Percentiles rank a stretch among this genome's conserved stretches.
Evolutionary conservation across 169 alveolate genomes (phyloP).

Genomic region (Plasmodium adleri): DNA sequence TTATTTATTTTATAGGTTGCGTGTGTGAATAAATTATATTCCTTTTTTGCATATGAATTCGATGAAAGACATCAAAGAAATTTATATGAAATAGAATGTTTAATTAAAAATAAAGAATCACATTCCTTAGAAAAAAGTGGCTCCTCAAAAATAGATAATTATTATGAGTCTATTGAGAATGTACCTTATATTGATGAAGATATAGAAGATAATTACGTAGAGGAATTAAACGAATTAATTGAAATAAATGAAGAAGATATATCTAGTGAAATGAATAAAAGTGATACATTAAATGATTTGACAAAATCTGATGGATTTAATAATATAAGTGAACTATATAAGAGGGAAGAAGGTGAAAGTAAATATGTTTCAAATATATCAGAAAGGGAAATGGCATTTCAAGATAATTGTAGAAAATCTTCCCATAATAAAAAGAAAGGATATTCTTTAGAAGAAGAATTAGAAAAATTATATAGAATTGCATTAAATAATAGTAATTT

Average conservation of each 20-base stretch:
- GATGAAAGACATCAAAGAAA: neutral
- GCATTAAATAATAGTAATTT: neutral
- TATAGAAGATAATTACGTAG: neutral
- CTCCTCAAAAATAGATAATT: no score
- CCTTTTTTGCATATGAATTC: neutral
- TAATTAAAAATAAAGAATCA: no score
- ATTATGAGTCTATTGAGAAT: no score
- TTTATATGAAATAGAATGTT: neutral
- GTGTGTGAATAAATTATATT: neutral
- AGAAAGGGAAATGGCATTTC: neutral
- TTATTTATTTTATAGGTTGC: neutral
- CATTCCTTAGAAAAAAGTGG: no score
- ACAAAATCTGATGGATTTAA: no score
- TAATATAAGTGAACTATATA: neutral
- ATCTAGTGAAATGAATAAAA: no score
- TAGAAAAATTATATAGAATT: neutral
- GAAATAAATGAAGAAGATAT: neutral
- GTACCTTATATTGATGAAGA: neutral
- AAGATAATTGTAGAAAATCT: neutral
- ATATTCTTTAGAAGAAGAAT: constrained; percentile 38
- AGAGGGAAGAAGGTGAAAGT: neutral
- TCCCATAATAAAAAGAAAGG: constrained; percentile 45
- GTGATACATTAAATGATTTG: no score
- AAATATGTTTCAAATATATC: neutral
- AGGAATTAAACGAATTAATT: neutral